Percentiles rank a stretch among this genome's conserved stretches.
Evolutionary conservation across 225 moss, liverwort and hornwort species (phyloP).

Genomic region (Pleurozium schreberi): DNA sequence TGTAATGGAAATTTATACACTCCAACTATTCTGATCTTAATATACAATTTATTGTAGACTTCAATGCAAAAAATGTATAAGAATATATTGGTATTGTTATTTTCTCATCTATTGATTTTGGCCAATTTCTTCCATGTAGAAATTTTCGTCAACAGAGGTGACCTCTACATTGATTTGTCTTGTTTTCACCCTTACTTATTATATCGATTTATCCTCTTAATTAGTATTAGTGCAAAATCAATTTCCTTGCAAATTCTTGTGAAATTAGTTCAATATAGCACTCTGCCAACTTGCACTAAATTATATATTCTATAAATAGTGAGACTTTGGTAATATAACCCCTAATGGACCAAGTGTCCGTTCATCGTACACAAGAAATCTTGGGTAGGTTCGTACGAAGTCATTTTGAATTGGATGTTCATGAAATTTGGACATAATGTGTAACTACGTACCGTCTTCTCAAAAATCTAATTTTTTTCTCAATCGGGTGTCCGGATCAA

Average conservation of each 20-base stretch:
- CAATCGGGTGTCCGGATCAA: no score
- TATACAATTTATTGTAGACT: background rate
- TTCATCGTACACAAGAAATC: no score
- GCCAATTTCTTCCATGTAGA: rapidly evolving
- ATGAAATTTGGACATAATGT: no score
- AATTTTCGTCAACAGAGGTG: rapidly evolving
- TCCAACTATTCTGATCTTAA: rapidly evolving
- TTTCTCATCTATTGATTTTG: background rate
- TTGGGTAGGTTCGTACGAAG: no score
- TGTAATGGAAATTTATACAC: background rate
- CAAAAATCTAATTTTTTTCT: no score
- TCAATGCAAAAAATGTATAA: background rate
- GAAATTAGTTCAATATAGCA: background rate
- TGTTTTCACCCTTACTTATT: background rate
- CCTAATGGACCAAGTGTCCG: no score
- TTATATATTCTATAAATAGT: background rate
- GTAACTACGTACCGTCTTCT: no score
- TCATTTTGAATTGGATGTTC: no score
- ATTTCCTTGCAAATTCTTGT: background rate
- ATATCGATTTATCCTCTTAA: background rate
- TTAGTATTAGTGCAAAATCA: no score
- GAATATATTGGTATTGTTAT: background rate
- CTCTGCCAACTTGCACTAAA: background rate
- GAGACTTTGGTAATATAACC: background rate
- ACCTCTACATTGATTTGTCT: background rate